Conservation (phyloP, 441 rosid species). For the Syzygium syzygioides region DNA sequence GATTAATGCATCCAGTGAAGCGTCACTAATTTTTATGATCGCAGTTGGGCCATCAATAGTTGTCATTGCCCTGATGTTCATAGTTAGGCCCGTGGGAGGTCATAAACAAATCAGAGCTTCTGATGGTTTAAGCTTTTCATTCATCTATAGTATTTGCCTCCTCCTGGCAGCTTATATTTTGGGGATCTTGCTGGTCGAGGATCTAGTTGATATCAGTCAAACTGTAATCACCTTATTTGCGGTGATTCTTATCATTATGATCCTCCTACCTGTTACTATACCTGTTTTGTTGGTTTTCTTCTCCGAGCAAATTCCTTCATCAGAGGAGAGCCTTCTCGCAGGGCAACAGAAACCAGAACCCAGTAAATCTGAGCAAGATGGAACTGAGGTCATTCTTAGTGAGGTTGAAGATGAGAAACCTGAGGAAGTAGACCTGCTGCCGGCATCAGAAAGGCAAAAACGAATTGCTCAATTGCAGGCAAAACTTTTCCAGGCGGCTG, state of each 20-base stretch:
- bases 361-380: slow-evolving; percentile 17
- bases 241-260: slow-evolving; percentile 26
- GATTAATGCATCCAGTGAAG: slow-evolving; percentile 31
- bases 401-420: slow-evolving; percentile 44
- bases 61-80: slow-evolving; percentile 35
- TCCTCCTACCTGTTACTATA: slow-evolving; percentile 36
- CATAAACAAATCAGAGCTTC: slow-evolving; percentile 28
- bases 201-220: slow-evolving; percentile 35
- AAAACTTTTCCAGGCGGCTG: slow-evolving; percentile 39
- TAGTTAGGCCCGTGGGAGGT: slow-evolving; percentile 44
- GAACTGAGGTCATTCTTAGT: slow-evolving; percentile 35
- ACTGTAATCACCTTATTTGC: slow-evolving; percentile 23
- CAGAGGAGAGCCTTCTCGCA: slow-evolving; percentile 16
- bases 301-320: slow-evolving; percentile 6
- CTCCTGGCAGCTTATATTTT: slow-evolving; percentile 44
- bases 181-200: slow-evolving; percentile 40
- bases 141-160: slow-evolving; percentile 38
- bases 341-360: slow-evolving; percentile 17
- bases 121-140: slow-evolving; percentile 34
- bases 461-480: slow-evolving; percentile 32
- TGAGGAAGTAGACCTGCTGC: slow-evolving; percentile 25
- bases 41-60: slow-evolving; percentile 49
- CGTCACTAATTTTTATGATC: slow-evolving; percentile 50
- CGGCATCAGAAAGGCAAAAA: slow-evolving; percentile 26
- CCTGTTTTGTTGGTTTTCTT: slow-evolving; percentile 35